Conservation (phyloP, 192 early-diverging fungal species). For the Blastocladiella britannica region DNA sequence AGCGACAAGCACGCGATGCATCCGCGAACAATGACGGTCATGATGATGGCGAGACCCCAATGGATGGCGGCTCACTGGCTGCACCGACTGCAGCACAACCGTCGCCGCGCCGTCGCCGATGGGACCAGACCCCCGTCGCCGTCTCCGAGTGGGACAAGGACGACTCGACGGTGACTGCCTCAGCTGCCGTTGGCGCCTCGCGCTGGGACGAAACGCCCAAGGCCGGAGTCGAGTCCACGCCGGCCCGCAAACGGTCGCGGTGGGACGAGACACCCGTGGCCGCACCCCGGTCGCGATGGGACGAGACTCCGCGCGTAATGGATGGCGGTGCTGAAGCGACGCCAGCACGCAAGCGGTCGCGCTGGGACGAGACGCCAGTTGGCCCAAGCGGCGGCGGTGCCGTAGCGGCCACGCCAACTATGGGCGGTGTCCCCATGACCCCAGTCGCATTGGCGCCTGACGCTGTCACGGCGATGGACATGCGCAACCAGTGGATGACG, state of each 20-base stretch:
- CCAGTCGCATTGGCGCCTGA: conserved; percentile 47
- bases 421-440: conserved; percentile 49
- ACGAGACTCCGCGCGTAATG: conserved; percentile 53
- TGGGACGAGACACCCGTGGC: conserved; percentile 67
- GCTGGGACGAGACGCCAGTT: conserved; percentile 93
- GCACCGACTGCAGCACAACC: conserved; percentile 15
- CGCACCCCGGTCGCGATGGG: conserved; percentile 33
- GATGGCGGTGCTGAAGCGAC: too few species aligned
- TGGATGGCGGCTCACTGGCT: too few species aligned
- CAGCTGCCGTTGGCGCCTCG: conserved; percentile 13
- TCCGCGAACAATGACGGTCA: conserved; percentile 9
- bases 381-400: conserved; percentile 30
- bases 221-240: too few species aligned
- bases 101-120: conserved; percentile 35
- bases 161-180: too few species aligned
- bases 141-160: conserved; percentile 33
- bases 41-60: too few species aligned
- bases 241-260: conserved; percentile 37
- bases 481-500: conserved; percentile 62
- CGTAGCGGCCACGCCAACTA: conserved; percentile 52
- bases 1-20: conserved; percentile 51
- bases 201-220: conserved; percentile 70
- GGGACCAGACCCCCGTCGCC: conserved; percentile 45
- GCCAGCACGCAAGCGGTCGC: conserved; percentile 49
- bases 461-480: conserved; percentile 67